Conservation (phyloP, 306 rosid species). For the Styphnolobium japonicum region DNA sequence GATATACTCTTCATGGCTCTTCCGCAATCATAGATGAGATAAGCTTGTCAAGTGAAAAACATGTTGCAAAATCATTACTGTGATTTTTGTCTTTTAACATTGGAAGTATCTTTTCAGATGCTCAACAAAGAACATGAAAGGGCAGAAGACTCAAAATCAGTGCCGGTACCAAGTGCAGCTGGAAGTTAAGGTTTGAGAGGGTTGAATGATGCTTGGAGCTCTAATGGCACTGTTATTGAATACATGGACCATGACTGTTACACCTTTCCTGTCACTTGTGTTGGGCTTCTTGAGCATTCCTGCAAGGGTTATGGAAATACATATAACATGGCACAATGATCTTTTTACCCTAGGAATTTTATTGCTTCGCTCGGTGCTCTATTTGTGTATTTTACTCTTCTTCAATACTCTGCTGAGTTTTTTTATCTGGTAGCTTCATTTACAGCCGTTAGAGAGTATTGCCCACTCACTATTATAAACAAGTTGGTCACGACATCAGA, state of each 20-base stretch:
- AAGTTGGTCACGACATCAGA: background rate
- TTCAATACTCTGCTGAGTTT: background rate
- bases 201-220: conserved; percentile 10
- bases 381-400: background rate
- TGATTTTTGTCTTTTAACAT: background rate
- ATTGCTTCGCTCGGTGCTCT: background rate
- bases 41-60: background rate
- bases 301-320: conserved; percentile 11
- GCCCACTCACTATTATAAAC: background rate
- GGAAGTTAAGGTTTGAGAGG: conserved; percentile 25
- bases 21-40: background rate
- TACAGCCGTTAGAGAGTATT: background rate
- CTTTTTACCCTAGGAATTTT: background rate
- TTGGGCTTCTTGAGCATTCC: background rate
- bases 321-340: conserved; percentile 16
- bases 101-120: conserved; percentile 31
- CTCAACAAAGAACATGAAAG: conserved; percentile 47
- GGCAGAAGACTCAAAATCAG: conserved; percentile 40
- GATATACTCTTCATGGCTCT: background rate
- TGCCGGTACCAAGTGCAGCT: conserved; percentile 26
- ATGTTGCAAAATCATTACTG: background rate
- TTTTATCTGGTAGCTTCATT: background rate
- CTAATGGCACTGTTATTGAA: background rate
- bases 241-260: background rate
- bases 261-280: background rate